Conservation (phyloP, 108 stramenopile genomes). For the Craspedostauros australis region DNA sequence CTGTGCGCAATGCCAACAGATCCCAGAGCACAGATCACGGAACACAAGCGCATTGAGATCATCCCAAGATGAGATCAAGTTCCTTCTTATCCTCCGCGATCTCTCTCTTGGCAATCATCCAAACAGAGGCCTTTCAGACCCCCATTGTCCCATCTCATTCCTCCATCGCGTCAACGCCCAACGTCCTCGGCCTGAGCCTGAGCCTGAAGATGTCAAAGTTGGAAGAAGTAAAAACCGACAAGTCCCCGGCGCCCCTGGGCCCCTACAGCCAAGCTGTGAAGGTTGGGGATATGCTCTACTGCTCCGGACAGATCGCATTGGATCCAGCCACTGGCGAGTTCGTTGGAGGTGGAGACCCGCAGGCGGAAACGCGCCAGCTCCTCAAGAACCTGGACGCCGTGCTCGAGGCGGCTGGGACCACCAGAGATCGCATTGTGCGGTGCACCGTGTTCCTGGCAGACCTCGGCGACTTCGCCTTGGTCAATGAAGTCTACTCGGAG, state of each 20-base stretch:
- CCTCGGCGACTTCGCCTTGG: constrained; percentile 34
- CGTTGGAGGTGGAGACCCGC: constrained; percentile 34
- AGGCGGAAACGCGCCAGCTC: constrained; percentile 31
- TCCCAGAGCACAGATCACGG: too few species aligned
- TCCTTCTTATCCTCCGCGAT: too few species aligned
- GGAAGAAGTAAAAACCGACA: constrained; percentile 24
- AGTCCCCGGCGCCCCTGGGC: constrained; percentile 41
- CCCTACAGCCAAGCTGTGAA: constrained; percentile 47
- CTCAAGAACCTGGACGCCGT: constrained; percentile 45
- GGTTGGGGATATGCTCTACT: constrained; percentile 33
- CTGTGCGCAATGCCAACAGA: too few species aligned
- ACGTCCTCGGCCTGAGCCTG: too few species aligned
- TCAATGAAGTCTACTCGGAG: constrained; percentile 47
- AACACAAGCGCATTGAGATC: too few species aligned
- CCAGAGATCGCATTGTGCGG: constrained; percentile 33
- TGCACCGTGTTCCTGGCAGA: constrained; percentile 48
- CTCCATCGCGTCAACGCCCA: too few species aligned
- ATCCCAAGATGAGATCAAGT: too few species aligned
- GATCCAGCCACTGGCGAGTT: constrained; percentile 30
- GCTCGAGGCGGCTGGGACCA: constrained; percentile 29
- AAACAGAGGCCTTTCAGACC: too few species aligned
- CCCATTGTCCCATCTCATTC: too few species aligned
- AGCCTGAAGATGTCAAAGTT: too few species aligned
- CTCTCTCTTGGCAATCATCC: too few species aligned
- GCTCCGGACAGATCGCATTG: constrained; percentile 41